Evolutionary conservation across 1,139 yeast genomes (phyloP).

Genomic region (Candida anutae): DNA sequence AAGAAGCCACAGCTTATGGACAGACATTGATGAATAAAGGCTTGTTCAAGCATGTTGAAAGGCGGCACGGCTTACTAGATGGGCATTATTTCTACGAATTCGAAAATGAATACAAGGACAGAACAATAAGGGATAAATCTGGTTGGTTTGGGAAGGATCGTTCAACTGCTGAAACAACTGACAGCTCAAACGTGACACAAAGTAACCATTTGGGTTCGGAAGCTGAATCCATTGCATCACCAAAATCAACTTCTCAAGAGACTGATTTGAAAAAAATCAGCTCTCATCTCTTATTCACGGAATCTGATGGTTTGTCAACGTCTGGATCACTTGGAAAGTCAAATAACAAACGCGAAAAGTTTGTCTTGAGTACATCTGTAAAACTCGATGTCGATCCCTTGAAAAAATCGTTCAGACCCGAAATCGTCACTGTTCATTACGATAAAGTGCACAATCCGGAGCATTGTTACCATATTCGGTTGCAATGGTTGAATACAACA

Average conservation of each 20-base stretch:
- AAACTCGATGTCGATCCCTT: slow-evolving; percentile 72
- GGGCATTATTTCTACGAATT: slow-evolving; percentile 89
- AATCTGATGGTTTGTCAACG: slow-evolving; percentile 29
- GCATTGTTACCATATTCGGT: slow-evolving; percentile 83
- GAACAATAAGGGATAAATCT: slow-evolving; percentile 13
- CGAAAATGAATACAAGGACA: slow-evolving; percentile 46
- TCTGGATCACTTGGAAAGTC: slow-evolving; percentile 21
- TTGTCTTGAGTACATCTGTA: slow-evolving; percentile 52
- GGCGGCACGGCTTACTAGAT: slow-evolving; percentile 76
- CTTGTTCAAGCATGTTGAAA: slow-evolving; percentile 71
- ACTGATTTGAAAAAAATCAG: slow-evolving; percentile 17
- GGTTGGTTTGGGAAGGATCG: slow-evolving; percentile 32
- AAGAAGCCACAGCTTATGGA: slow-evolving; percentile 77
- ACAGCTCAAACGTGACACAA: slow-evolving; percentile 3
- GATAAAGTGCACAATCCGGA: slow-evolving; percentile 93
- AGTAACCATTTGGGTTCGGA: slow-evolving; percentile 21
- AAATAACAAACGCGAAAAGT: slow-evolving; percentile 20
- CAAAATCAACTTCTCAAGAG: slow-evolving; percentile 14
- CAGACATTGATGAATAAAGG: slow-evolving; percentile 66
- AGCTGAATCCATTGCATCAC: slow-evolving; percentile 21
- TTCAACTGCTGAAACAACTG: slow-evolving; percentile 4
- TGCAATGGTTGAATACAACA: slow-evolving; percentile 92
- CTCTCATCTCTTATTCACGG: slow-evolving; percentile 15
- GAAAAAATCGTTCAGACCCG: slow-evolving; percentile 67
- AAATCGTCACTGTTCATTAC: slow-evolving; percentile 74